Percentiles rank a stretch among this genome's conserved stretches.
phyloP scores from a whole-genome alignment of 2,329 filamentous ascomycete genomes.

The Cordyceps cicadae region DNA sequence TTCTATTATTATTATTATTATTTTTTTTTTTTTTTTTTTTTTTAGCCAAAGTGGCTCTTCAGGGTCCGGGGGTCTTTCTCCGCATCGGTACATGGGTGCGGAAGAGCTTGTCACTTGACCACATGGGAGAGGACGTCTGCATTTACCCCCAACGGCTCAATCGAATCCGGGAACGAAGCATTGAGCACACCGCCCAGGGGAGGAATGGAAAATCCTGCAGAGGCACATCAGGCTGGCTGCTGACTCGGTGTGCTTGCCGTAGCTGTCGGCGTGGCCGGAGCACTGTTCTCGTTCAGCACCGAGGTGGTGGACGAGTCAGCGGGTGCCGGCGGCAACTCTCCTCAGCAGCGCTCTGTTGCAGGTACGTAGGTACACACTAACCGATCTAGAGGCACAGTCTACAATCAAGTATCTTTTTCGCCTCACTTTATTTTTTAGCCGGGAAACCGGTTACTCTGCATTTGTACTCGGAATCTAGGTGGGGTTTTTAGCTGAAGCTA shows the following conservation, averaged over 20 bases:
- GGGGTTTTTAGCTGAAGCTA: slow-evolving; percentile 10
- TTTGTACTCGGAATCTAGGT: background rate
- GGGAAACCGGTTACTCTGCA: background rate
- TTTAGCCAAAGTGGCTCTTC: background rate
- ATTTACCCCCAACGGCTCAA: background rate
- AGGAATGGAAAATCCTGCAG: background rate
- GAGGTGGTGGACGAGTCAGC: slow-evolving; percentile 1
- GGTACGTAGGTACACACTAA: too few species aligned
- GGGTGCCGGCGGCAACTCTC: background rate
- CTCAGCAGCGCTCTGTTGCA: background rate
- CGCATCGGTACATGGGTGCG: background rate
- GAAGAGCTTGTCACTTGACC: background rate
- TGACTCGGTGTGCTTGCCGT: slow-evolving; percentile 2
- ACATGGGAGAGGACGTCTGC: background rate
- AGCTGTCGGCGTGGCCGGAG: slow-evolving; percentile 4
- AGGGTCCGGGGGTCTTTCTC: background rate
- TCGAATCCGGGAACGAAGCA: background rate
- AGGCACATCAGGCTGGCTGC: background rate
- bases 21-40: background rate
- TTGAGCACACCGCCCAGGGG: background rate
- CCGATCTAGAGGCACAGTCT: background rate
- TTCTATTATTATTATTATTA: too few species aligned
- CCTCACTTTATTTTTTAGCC: background rate
- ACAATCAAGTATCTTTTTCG: background rate
- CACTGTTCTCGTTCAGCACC: background rate